Percentiles rank a stretch among this genome's conserved stretches.
Conservation (phyloP, 2,329 filamentous ascomycete genomes). For the Pseudocercospora musae region DNA sequence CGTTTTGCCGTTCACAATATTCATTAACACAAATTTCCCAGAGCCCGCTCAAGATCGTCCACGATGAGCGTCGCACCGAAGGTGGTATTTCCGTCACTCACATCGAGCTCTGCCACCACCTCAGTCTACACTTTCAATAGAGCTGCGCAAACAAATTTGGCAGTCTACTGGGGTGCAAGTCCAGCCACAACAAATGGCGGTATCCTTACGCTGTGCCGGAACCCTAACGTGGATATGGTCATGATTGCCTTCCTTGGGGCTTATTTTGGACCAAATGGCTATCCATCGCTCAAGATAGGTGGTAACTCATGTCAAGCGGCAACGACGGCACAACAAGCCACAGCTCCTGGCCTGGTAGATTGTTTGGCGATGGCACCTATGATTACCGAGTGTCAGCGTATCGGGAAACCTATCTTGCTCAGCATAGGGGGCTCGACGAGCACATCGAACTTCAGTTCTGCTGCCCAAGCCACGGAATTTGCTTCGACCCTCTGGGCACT, state of each 20-base stretch:
- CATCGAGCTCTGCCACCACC: neutral
- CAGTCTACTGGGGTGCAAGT: neutral
- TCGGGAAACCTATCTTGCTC: neutral
- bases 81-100: neutral
- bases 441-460: neutral
- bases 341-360: neutral
- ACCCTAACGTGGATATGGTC: neutral
- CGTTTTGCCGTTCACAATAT: too few species aligned
- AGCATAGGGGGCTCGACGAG: neutral
- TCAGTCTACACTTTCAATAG: neutral
- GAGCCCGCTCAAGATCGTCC: neutral
- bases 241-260: neutral
- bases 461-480: neutral
- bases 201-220: neutral
- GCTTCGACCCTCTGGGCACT: neutral
- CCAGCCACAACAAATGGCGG: neutral
- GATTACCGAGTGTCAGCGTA: neutral
- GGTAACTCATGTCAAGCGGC: neutral
- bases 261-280: neutral
- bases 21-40: neutral
- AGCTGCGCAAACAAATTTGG: neutral
- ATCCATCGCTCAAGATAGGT: neutral
- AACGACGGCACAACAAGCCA: neutral
- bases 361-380: neutral
- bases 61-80: neutral